A percentile compares a stretch with the other conserved stretches of the same genome.
These are phyloP conservation scores for Suhomyces ambrosiae DNA, from an alignment of 1,139 yeast species.

Conservation along the genomic window DNA sequence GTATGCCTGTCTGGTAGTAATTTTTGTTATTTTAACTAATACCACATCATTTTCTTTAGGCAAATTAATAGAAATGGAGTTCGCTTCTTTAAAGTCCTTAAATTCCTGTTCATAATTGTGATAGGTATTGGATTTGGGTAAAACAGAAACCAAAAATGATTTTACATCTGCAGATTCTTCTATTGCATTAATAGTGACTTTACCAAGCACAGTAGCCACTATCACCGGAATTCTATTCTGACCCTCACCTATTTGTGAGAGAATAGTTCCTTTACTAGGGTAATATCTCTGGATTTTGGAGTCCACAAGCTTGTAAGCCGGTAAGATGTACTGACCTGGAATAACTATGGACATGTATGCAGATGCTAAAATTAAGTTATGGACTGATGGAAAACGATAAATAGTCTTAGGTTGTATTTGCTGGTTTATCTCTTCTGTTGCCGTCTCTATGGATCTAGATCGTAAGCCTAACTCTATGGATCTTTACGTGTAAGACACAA, in stretches of 20 bases:
- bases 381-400: too few species aligned
- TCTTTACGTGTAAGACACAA: too few species aligned
- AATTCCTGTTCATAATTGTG: constrained; percentile 32
- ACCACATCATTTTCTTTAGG: constrained; percentile 89
- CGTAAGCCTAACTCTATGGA: too few species aligned
- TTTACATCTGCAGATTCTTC: constrained; percentile 20
- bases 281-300: constrained; percentile 27
- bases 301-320: constrained; percentile 34
- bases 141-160: constrained; percentile 33
- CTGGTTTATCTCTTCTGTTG: too few species aligned
- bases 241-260: constrained; percentile 32
- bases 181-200: constrained; percentile 39
- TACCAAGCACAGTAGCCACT: constrained; percentile 71
- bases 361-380: too few species aligned
- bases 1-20: constrained; percentile 70
- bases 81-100: constrained; percentile 18
- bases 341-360: constrained; percentile 40
- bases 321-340: constrained; percentile 72
- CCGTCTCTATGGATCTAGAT: too few species aligned
- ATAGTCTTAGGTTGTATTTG: too few species aligned
- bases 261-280: constrained; percentile 44
- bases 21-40: constrained; percentile 69
- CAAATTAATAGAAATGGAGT: constrained; percentile 48
- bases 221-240: constrained; percentile 46
- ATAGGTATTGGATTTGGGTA: constrained; percentile 35